Base-by-base conservation (phyloP, 192 early-diverging fungal species). In the Phycomyces nitens region DNA sequence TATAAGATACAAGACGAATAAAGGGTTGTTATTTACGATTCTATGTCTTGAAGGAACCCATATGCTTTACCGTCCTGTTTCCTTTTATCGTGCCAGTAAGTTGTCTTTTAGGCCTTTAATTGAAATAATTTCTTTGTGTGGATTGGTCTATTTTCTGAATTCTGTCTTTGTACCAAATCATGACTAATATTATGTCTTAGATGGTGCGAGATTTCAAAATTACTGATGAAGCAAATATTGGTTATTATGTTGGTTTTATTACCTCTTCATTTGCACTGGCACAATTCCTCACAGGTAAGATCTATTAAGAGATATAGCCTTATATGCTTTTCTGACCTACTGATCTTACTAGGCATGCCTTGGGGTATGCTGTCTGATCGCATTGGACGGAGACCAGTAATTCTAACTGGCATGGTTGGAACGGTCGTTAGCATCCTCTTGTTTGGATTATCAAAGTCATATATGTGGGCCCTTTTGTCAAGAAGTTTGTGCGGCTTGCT, bases 281-380 rank as follows among this genome's bases (percentile, higher is more conserved):
- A 60, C 85, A 87, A 62, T 68, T 77, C 0, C 34, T 70, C 40
- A 82, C 76, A 20, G 78, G 78, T 78, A 42, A 34, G 60, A 61
- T 12, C n/a, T n/a, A n/a, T n/a, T n/a, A n/a, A n/a, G n/a, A n/a
- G n/a, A n/a, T n/a, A n/a, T n/a, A n/a, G n/a, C n/a, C n/a, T n/a
- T n/a, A n/a, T n/a, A n/a, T n/a, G n/a, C n/a, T n/a, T n/a, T n/a
- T n/a, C n/a, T n/a, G n/a, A n/a, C n/a, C n/a, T n/a, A 22, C 27
- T 27, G 20, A 3, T 24, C n/a, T 29, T 52, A 6, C 18, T 38
- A 39, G 71, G 66, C 18, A 80, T 85, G 58, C 67, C 73, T 38
- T 88, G 85, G 86, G 85, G 84, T 24, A 71, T 74, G 44, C 60
- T 88, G 3, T 87, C 86, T 11, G 92, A 94, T 72, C 79, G 85